These are phyloP conservation scores for Carpinus viminea DNA, from an alignment of 306 rosid species.

Conservation along the genomic window DNA sequence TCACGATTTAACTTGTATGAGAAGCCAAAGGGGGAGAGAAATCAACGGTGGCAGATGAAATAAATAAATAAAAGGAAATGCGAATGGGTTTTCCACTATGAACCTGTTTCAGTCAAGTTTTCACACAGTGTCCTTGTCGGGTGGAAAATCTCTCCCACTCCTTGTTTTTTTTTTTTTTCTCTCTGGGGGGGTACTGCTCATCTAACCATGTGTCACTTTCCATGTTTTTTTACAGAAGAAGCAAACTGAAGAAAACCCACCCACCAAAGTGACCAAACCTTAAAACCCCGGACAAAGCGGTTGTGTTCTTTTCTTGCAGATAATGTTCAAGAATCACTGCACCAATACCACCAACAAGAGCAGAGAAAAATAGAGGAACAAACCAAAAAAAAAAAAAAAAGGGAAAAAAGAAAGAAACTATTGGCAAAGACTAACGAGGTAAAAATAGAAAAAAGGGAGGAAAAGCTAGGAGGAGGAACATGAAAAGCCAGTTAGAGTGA, in stretches of 20 bases:
- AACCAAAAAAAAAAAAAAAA: background rate
- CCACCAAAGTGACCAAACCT: conserved; percentile 13
- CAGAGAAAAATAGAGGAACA: background rate
- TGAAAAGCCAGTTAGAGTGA: conserved; percentile 50
- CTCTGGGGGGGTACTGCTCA: conserved; percentile 23
- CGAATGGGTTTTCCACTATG: conserved; percentile 18
- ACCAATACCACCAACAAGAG: conserved; percentile 19
- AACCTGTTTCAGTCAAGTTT: conserved; percentile 56
- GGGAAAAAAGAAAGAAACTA: conserved; percentile 2
- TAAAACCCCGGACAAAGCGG: background rate
- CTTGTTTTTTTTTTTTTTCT: conserved; percentile 21
- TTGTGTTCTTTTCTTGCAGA: conserved; percentile 23
- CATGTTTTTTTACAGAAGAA: conserved; percentile 43
- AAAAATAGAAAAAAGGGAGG: conserved; percentile 22
- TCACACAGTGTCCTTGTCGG: conserved; percentile 78
- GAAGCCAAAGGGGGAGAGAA: conserved; percentile 40
- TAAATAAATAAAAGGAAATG: background rate
- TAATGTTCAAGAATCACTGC: conserved; percentile 22
- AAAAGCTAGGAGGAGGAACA: conserved; percentile 27
- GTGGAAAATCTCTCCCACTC: conserved; percentile 34
- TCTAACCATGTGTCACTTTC: conserved; percentile 57
- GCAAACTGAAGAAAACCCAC: conserved; percentile 49
- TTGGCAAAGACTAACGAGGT: conserved; percentile 15
- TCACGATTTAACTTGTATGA: conserved; percentile 39
- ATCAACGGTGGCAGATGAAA: conserved; percentile 6